Base-by-base conservation (phyloP, 768 basidiomycete genomes). In the Leccinum truebloodii region DNA sequence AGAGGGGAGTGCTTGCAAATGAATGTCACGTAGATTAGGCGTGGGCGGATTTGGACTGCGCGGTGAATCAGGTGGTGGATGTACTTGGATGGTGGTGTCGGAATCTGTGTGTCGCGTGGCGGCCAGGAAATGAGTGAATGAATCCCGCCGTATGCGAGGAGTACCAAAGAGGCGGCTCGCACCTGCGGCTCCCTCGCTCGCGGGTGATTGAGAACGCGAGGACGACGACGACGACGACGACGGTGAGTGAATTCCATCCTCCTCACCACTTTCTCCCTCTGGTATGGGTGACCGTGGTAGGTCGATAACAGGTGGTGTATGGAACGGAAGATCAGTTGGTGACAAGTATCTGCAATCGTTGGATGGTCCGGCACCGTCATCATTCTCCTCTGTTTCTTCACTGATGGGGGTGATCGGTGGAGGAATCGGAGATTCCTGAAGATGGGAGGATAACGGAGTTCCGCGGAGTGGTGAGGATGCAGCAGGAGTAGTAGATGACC, bases 1-100 rank as follows among this genome's bases (percentile, higher is more conserved):
- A 16, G 67, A 64, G 18, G 72, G 61, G n/a, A 71, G 78, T 55
- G 90, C 85, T 76, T 86, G 89, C 64, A 92, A 78, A 75, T 86
- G 90, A 63, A 94, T 94, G 68, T 94, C 92, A 68, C 85, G 85
- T 58, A 85, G 78, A 70, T 90, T 85, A 58, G 92, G 92, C n/a
- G 92, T 94, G 58, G 91, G 91, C 22, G 90, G 90, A 71, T 93
- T 90, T 48, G 87, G 87, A 63, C 83, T 86, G 76, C 79, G 77
- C 2, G 92, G 90, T 22, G 90, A 92, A 74, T 93, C 91, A 67
- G 90, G 89, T 62, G 87, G 87, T 32, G 84, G 86, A 77, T 88
- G 89, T 62, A 89, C 82, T 71, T 87, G 87, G 65, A 89, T 83
- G 60, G 84, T 78, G 67, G 87, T 73, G 69, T 88, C 87, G 71